A percentile compares a stretch with the other conserved stretches of the same genome.
Conservation (phyloP, 2,329 filamentous ascomycete species). For the Botrytis sinoallii region DNA sequence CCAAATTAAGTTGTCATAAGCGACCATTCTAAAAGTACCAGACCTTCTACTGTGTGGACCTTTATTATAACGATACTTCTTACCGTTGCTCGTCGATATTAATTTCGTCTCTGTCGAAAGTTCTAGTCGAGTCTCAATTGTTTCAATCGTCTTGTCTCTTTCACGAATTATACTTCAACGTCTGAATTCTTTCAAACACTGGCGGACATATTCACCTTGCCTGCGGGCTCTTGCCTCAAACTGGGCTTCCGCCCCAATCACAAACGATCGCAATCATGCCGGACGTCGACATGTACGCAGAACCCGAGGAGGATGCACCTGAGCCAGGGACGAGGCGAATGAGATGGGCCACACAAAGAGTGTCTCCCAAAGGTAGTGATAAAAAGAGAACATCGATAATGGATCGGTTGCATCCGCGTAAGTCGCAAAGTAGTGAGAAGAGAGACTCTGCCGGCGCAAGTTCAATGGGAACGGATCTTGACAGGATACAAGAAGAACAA, state of each 20-base stretch:
- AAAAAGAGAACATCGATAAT: constrained; percentile 82
- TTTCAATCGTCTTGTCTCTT: not conserved
- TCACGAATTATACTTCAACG: not conserved
- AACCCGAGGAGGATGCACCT: constrained; percentile 31
- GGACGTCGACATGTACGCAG: constrained; percentile 45
- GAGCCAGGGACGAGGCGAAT: constrained; percentile 68
- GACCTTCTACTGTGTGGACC: constrained; percentile 12
- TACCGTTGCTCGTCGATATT: constrained; percentile 8
- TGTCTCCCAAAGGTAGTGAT: constrained; percentile 69
- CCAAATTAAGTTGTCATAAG: constrained; percentile 20
- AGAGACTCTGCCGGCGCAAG: constrained; percentile 45
- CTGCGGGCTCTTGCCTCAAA: constrained; percentile 21
- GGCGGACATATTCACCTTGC: constrained; percentile 16
- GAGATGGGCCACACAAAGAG: constrained; percentile 94
- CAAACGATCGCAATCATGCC: constrained; percentile 18
- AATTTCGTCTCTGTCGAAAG: not conserved
- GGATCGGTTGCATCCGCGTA: constrained; percentile 64
- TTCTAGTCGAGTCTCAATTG: constrained; percentile 1
- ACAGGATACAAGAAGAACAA: constrained; percentile 34
- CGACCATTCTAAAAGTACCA: constrained; percentile 18
- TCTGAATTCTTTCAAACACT: constrained; percentile 9
- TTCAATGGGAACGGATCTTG: constrained; percentile 38
- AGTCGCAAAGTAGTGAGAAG: constrained; percentile 61
- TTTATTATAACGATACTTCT: constrained; percentile 11
- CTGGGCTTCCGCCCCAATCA: constrained; percentile 19